A percentile compares a stretch with the other conserved stretches of the same genome.
phyloP scores from a whole-genome alignment of 768 basidiomycete genomes.

The Xerocomellus intermedius region DNA sequence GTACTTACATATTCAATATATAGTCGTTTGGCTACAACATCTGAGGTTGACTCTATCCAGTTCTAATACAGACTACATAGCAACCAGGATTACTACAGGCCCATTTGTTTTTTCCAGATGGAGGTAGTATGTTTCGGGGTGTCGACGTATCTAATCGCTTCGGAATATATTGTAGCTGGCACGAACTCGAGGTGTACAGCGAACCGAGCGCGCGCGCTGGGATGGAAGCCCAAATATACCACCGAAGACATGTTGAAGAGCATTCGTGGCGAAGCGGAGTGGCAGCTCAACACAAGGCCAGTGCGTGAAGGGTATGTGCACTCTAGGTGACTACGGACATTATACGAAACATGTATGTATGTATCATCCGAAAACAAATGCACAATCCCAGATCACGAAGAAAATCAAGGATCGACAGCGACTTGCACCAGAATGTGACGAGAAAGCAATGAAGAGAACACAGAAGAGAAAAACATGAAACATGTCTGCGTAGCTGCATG shows the following conservation, averaged over 20 bases:
- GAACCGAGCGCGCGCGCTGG: constrained; percentile 12
- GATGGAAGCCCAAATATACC: constrained; percentile 31
- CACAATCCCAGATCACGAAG: constrained; percentile 3
- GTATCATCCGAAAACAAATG: constrained; percentile 5
- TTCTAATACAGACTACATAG: too few species aligned
- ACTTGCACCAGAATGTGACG: not conserved
- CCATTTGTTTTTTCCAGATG: too few species aligned
- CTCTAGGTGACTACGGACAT: not conserved
- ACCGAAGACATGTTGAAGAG: constrained; percentile 18
- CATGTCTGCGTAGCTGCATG: not conserved
- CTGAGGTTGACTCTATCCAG: too few species aligned
- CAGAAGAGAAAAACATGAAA: not conserved
- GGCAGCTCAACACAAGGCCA: not conserved
- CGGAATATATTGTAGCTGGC: constrained; percentile 13
- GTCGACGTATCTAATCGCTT: not conserved
- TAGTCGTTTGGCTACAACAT: too few species aligned
- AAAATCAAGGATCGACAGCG: not conserved
- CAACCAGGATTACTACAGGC: too few species aligned
- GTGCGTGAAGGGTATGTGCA: not conserved
- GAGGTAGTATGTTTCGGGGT: too few species aligned
- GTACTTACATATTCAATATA: too few species aligned
- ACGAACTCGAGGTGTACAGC: constrained; percentile 18
- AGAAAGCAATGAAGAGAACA: constrained; percentile 1
- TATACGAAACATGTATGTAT: constrained; percentile 8
- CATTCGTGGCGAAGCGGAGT: constrained; percentile 11